Percentiles rank a stretch among this genome's conserved stretches.
Conservation (phyloP, 768 basidiomycete genomes). For the Kwoniella botswanensis region DNA sequence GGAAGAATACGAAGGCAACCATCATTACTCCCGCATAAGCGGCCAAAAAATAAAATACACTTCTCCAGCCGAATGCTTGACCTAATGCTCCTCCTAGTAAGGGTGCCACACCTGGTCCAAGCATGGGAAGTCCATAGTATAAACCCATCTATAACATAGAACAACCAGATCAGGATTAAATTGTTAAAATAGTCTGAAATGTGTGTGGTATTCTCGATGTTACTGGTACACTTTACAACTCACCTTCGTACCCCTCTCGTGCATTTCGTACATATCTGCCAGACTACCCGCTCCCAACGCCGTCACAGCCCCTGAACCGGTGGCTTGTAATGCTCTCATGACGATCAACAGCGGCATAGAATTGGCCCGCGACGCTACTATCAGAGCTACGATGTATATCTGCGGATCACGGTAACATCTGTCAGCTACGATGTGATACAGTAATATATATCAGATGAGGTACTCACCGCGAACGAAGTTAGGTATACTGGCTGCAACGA, state of each 20-base stretch:
- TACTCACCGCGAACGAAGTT: slow-evolving; percentile 52
- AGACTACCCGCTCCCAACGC: slow-evolving; percentile 56
- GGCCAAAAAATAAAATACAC: slow-evolving; percentile 80
- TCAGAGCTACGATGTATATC: slow-evolving; percentile 54
- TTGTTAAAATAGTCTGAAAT: background rate
- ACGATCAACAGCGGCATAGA: slow-evolving; percentile 54
- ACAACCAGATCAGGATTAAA: slow-evolving; percentile 9
- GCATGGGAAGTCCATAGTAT: slow-evolving; percentile 66
- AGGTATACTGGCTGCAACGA: slow-evolving; percentile 46
- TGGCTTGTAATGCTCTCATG: slow-evolving; percentile 54
- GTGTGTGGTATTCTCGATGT: too few relatives aligned
- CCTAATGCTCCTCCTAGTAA: slow-evolving; percentile 47
- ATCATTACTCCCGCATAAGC: slow-evolving; percentile 67
- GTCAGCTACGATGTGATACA: background rate
- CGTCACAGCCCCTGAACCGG: slow-evolving; percentile 53
- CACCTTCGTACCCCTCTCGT: slow-evolving; percentile 55
- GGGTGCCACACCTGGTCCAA: slow-evolving; percentile 61
- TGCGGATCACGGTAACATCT: slow-evolving; percentile 10
- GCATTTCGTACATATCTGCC: slow-evolving; percentile 58
- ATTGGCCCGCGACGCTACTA: slow-evolving; percentile 51
- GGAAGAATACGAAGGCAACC: slow-evolving; percentile 70
- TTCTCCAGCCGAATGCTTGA: slow-evolving; percentile 72
- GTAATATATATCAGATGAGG: background rate
- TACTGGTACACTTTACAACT: slow-evolving; percentile 4
- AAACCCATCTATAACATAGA: slow-evolving; percentile 36